These are phyloP conservation scores for Candida rishiriensis DNA, from an alignment of 805 yeast species.

Conservation along the genomic window DNA sequence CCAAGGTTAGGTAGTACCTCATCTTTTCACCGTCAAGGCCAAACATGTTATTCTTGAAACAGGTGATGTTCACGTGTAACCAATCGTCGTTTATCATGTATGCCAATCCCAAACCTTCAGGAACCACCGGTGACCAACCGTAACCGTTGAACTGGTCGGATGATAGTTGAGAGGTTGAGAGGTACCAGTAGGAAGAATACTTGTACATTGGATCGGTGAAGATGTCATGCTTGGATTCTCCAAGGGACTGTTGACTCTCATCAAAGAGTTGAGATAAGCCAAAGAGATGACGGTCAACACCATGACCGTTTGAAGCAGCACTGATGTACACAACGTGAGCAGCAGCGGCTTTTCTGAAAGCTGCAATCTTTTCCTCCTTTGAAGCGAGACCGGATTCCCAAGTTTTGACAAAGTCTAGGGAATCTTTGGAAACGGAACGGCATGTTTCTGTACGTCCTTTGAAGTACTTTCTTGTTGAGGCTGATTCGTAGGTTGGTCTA, in stretches of 20 bases:
- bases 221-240: slow-evolving; percentile 60
- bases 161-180: slow-evolving; percentile 86
- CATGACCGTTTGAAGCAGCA: slow-evolving; percentile 79
- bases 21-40: slow-evolving; percentile 51
- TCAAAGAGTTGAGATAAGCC: slow-evolving; percentile 69
- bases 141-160: slow-evolving; percentile 83
- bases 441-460: slow-evolving; percentile 95
- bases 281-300: slow-evolving; percentile 90
- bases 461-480: slow-evolving; percentile 85
- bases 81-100: slow-evolving; percentile 86
- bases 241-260: slow-evolving; percentile 22
- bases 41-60: slow-evolving; percentile 58
- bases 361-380: slow-evolving; percentile 51
- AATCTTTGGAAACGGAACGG: slow-evolving; percentile 73
- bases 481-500: slow-evolving; percentile 93
- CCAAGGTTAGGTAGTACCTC: slow-evolving; percentile 64
- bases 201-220: slow-evolving; percentile 71
- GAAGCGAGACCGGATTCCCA: slow-evolving; percentile 54
- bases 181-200: slow-evolving; percentile 80
- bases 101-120: slow-evolving; percentile 90
- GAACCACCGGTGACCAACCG: slow-evolving; percentile 95
- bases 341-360: slow-evolving; percentile 67
- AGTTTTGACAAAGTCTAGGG: slow-evolving; percentile 63
- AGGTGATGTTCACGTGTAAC: slow-evolving; percentile 80
- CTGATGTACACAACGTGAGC: slow-evolving; percentile 72